A percentile compares a stretch with the other conserved stretches of the same genome.
phyloP scores from a whole-genome alignment of 202 grass and related monocot species.

The Cymbopogon flexuosus region DNA sequence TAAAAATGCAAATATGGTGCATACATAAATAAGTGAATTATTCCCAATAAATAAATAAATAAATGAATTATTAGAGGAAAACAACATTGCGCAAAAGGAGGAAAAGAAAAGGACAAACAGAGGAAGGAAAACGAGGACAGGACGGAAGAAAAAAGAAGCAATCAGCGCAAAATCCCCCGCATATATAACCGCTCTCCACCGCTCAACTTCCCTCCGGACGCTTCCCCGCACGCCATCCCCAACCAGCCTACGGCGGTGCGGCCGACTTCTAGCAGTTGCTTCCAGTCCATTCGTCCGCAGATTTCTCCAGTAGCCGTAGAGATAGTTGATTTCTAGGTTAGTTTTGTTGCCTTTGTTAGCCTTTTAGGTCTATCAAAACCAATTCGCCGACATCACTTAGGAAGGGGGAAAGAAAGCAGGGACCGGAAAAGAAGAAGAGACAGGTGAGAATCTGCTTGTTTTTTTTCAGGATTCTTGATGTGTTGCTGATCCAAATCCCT shows the following conservation, averaged over 20 bases:
- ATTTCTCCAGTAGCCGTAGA: constrained; percentile 11
- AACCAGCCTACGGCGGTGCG: background rate
- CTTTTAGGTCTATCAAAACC: constrained; percentile 10
- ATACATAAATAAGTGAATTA: no score
- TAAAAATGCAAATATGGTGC: background rate
- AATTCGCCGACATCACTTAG: constrained; percentile 35
- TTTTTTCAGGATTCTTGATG: constrained; percentile 6
- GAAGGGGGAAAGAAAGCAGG: constrained; percentile 3
- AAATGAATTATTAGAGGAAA: background rate
- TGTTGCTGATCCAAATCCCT: constrained; percentile 9
- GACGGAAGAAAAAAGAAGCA: background rate
- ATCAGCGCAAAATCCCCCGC: constrained; percentile 31
- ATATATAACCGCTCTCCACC: constrained; percentile 39
- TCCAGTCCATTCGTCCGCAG: background rate
- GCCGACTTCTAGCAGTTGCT: background rate
- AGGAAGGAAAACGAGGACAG: background rate
- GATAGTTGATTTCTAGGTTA: background rate
- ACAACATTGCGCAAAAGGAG: background rate
- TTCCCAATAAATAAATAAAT: background rate
- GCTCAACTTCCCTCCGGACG: constrained; percentile 22
- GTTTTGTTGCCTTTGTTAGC: background rate
- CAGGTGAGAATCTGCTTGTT: constrained; percentile 31
- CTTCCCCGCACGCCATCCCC: background rate
- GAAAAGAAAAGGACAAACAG: background rate
- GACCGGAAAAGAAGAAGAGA: background rate